Conservation (phyloP, 1,139 yeast species). For the Yamadazyma trypodendri region DNA sequence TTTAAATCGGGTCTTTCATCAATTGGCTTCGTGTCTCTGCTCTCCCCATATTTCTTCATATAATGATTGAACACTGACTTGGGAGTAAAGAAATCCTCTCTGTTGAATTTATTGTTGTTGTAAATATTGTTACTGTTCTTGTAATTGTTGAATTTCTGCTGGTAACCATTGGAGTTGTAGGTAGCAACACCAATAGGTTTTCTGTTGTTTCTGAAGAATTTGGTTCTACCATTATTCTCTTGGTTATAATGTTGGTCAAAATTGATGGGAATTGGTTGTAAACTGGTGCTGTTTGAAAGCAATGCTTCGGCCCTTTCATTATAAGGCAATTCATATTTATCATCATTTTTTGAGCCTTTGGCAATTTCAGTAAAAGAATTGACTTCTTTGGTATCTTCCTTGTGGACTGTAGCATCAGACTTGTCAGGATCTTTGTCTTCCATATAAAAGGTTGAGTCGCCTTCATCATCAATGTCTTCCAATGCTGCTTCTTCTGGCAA, state of each 20-base stretch:
- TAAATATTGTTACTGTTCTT: conserved; percentile 23
- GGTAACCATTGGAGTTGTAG: conserved; percentile 33
- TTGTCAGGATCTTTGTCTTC: conserved; percentile 16
- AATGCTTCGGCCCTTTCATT: conserved; percentile 49
- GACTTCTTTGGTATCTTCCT: conserved; percentile 3
- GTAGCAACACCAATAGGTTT: conserved; percentile 67
- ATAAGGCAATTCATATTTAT: conserved; percentile 28
- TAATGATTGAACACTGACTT: conserved; percentile 70
- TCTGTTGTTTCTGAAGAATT: conserved; percentile 49
- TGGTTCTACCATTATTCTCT: conserved; percentile 20
- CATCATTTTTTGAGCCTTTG: not conserved
- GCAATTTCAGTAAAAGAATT: not conserved
- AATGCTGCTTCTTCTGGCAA: conserved; percentile 2
- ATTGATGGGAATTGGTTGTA: conserved; percentile 45
- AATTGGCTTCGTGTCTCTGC: conserved; percentile 16
- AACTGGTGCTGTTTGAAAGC: conserved; percentile 37
- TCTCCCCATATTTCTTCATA: conserved; percentile 65
- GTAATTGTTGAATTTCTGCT: conserved; percentile 21
- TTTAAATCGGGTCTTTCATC: conserved; percentile 16
- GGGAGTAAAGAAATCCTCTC: conserved; percentile 77
- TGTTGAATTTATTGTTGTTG: conserved; percentile 41
- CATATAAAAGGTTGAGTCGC: conserved; percentile 17
- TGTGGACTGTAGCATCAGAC: conserved; percentile 12
- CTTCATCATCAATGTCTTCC: conserved; percentile 14
- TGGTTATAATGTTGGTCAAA: conserved; percentile 9